Conservation (phyloP, 768 basidiomycete genomes). For the Auricularia auricula-judae region DNA sequence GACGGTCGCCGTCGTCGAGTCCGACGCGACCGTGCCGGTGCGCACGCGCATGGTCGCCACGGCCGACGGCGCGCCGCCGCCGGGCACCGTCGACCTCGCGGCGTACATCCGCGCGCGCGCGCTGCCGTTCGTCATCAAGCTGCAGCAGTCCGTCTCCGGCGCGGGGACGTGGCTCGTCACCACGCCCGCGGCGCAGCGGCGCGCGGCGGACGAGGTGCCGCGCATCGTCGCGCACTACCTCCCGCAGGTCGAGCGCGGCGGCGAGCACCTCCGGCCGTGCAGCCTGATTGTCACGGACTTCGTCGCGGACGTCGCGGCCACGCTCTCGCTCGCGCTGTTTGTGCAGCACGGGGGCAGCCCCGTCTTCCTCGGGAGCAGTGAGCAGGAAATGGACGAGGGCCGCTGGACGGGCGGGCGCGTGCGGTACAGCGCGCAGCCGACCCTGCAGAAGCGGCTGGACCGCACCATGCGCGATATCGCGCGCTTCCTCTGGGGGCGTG, state of each 20-base stretch:
- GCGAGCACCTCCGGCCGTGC: background rate
- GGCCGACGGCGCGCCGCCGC: background rate
- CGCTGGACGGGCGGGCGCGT: background rate
- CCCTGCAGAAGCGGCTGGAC: background rate
- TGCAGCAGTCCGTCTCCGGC: background rate
- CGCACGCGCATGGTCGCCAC: background rate
- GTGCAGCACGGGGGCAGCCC: background rate
- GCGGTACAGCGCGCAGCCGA: background rate
- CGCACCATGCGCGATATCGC: background rate
- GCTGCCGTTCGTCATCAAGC: background rate
- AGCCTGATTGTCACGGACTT: background rate
- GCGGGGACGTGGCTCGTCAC: background rate
- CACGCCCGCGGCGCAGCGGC: background rate
- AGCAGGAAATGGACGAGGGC: background rate
- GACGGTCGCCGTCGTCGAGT: too few relatives aligned
- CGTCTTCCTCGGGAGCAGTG: background rate
- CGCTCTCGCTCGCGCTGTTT: background rate
- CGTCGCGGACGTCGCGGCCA: background rate
- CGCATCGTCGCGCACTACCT: background rate
- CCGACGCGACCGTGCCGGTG: too few relatives aligned
- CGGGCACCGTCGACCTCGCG: background rate
- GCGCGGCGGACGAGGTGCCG: background rate
- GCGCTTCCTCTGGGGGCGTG: background rate
- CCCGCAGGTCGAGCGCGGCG: background rate
- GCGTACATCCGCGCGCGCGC: background rate